Evolutionary conservation across 2,329 filamentous ascomycete species (phyloP), one percentile per base, ranked within the genome.

Genomic region (Aureobasidium sp.): DNA sequence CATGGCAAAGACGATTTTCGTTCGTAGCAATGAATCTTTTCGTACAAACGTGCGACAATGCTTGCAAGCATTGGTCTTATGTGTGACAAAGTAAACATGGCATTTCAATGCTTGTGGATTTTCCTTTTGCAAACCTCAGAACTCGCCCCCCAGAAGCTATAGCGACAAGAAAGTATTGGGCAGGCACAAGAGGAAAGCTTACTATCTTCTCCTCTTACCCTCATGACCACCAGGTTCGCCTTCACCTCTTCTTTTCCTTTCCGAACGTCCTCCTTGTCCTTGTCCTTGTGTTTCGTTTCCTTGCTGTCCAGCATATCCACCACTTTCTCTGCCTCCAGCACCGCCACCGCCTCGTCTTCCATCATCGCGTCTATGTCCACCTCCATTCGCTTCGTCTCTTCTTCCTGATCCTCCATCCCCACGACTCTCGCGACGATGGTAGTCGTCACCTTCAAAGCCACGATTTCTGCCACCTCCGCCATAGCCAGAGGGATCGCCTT

Each of bases 211-310:
- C 36, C 65, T 60, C 27, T 65, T 67, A 4, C 58, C 61, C n/a
- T 64, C 57, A 13, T 60, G 34, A 0, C 57, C 34, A 27, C 44
- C 61, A 29, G 17, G 48, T 47, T 51, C 61, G 7, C 61, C 66
- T 23, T 65, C 65, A 2, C 41, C 65, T 39, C 64, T 65, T 26
- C 58, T 64, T 56, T 66, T 66, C 47, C 65, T 56, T 8, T 42
- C 53, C 27, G 62, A 61, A 13, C 50, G 27, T n/a, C 47, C 47
- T 60, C 29, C 29, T 32, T 61, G 50, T 9, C 6, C 6, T 13
- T 53, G 26, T n/a, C 2, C 26, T n/a, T 29, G 26, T 29, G 13
- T 37, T 7, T 34, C 47, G 3, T 36, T 10, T 8, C 58, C 44
- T 17, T 46, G 42, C 4, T 44, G 44, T 6, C n/a, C 20, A 13